Conservation (phyloP, 371 early-diverging fungal species). For the Thermomucor indicae-seudaticae region DNA sequence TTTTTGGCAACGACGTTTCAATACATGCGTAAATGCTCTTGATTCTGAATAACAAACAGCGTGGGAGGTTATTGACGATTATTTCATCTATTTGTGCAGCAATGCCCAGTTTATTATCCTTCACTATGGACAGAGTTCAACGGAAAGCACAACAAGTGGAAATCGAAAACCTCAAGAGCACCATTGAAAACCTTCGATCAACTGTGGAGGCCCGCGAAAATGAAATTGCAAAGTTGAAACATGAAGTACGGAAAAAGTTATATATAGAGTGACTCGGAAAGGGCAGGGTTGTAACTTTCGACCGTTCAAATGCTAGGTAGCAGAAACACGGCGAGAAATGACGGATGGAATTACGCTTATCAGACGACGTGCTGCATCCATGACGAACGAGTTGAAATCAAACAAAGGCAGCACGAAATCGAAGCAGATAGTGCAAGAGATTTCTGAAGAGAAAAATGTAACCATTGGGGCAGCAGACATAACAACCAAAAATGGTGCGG, state of each 20-base stretch:
- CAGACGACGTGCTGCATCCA: slow-evolving; percentile 37
- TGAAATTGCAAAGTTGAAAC: slow-evolving; percentile 45
- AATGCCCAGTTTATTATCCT: slow-evolving; percentile 55
- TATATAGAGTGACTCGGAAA: too few relatives aligned
- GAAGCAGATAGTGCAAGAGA: too few relatives aligned
- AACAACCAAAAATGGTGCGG: not conserved
- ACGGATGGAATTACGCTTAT: slow-evolving; percentile 45
- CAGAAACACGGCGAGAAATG: slow-evolving; percentile 41
- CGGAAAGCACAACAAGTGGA: slow-evolving; percentile 55
- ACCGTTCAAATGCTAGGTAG: too few relatives aligned
- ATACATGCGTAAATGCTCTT: slow-evolving; percentile 55
- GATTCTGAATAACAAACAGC: not conserved
- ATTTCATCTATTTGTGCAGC: slow-evolving; percentile 28
- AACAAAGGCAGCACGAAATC: slow-evolving; percentile 8
- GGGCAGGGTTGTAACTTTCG: too few relatives aligned
- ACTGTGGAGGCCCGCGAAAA: slow-evolving; percentile 49
- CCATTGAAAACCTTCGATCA: slow-evolving; percentile 48
- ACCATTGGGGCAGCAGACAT: not conserved
- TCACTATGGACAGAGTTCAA: slow-evolving; percentile 56
- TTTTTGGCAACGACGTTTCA: slow-evolving; percentile 66
- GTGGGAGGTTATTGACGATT: not conserved
- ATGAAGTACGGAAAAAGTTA: slow-evolving; percentile 23
- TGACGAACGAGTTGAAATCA: slow-evolving; percentile 15
- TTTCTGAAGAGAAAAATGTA: too few relatives aligned
- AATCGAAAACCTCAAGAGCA: slow-evolving; percentile 49